A percentile compares a stretch with the other conserved stretches of the same genome.
phyloP scores from a whole-genome alignment of 2,329 filamentous ascomycete species.

The Cytospora mali region DNA sequence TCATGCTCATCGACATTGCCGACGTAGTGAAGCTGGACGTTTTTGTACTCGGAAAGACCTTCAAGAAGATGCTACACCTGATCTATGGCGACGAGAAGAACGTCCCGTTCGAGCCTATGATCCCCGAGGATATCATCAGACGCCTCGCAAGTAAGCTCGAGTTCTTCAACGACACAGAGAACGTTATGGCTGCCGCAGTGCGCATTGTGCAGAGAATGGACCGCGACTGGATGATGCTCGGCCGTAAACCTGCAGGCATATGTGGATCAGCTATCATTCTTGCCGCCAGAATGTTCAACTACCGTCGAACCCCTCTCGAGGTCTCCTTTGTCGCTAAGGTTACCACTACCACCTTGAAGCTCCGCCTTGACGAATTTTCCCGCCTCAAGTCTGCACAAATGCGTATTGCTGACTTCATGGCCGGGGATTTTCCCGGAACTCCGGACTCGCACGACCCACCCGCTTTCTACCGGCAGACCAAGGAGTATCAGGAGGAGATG shows the following conservation, averaged over 20 bases:
- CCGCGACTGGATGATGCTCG: slow-evolving; percentile 95
- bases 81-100: slow-evolving; percentile 57
- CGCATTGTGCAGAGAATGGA: slow-evolving; percentile 91
- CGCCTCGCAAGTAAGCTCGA: slow-evolving; percentile 91
- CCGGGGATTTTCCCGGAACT: slow-evolving; percentile 12
- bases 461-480: slow-evolving; percentile 70
- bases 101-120: slow-evolving; percentile 62
- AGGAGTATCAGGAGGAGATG: slow-evolving; percentile 59
- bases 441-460: slow-evolving; percentile 83
- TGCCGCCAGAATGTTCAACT: slow-evolving; percentile 98
- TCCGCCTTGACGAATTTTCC: slow-evolving; percentile 89
- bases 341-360: slow-evolving; percentile 88
- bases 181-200: slow-evolving; percentile 85
- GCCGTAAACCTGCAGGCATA: slow-evolving; percentile 88
- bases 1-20: slow-evolving; percentile 95
- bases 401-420: slow-evolving; percentile 75
- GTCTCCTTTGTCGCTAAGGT: slow-evolving; percentile 99
- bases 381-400: slow-evolving; percentile 81
- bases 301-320: slow-evolving; percentile 86
- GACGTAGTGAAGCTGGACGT: slow-evolving; percentile 85
- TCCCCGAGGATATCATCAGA: slow-evolving; percentile 87
- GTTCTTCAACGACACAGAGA: slow-evolving; percentile 78
- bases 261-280: slow-evolving; percentile 94
- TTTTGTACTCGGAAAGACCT: slow-evolving; percentile 86
- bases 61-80: slow-evolving; percentile 76